Conservation (phyloP, 1,284 basidiomycete species). For the Fomitopsis schrenkii region DNA sequence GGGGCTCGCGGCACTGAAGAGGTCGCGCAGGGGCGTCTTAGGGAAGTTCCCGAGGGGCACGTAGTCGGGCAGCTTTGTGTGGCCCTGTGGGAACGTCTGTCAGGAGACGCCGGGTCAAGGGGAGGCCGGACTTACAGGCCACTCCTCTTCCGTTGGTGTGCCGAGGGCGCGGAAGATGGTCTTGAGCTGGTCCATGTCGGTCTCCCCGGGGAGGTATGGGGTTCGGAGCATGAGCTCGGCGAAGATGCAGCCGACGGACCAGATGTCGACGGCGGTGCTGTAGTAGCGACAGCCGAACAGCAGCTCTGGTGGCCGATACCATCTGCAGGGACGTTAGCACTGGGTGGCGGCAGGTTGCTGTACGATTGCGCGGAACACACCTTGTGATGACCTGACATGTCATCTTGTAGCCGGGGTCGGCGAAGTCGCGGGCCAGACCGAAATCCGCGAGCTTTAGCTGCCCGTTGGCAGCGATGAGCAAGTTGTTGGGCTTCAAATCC, state of each 20-base stretch:
- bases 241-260: conserved; percentile 96
- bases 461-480: conserved; percentile 89
- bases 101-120: not conserved
- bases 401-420: conserved; percentile 93
- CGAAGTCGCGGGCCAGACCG: conserved; percentile 94
- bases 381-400: conserved; percentile 94
- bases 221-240: conserved; percentile 94
- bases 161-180: conserved; percentile 94
- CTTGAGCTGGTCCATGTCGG: conserved; percentile 94
- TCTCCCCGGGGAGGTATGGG: conserved; percentile 90
- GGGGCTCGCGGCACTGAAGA: conserved; percentile 88
- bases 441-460: conserved; percentile 99
- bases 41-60: conserved; percentile 80
- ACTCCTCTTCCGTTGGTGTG: conserved; percentile 93
- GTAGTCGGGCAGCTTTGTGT: conserved; percentile 88
- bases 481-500: conserved; percentile 99
- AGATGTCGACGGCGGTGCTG: conserved; percentile 85
- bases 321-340: conserved; percentile 44
- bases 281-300: conserved; percentile 88
- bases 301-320: conserved; percentile 97
- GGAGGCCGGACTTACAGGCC: conserved; percentile 66
- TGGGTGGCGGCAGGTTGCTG: not conserved
- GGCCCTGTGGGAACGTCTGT: conserved; percentile 51
- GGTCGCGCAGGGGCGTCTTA: conserved; percentile 75
- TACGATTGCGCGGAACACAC: conserved; percentile 44